A percentile compares a stretch with the other conserved stretches of the same genome.
Evolutionary conservation across 2,329 filamentous ascomycete species (phyloP).

Genomic region (Podosphaera leucotricha): DNA sequence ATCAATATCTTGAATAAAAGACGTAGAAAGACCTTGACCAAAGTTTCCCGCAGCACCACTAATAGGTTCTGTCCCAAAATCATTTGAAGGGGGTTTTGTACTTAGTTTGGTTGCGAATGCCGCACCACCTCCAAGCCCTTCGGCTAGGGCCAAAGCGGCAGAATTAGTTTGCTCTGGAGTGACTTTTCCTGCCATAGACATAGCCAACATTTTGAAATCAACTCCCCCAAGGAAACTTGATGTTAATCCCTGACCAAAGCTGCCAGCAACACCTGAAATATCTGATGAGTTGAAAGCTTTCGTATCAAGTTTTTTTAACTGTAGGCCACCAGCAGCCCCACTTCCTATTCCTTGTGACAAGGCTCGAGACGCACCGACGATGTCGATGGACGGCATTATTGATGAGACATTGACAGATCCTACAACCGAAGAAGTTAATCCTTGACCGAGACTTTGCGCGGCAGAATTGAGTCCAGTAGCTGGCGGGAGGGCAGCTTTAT

Average conservation of each 20-base stretch:
- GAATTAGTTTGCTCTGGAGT: constrained; percentile 1
- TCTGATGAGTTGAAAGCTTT: constrained; percentile 1
- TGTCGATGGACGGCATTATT: background rate
- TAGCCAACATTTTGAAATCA: constrained; percentile 1
- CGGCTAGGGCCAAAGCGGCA: constrained; percentile 1
- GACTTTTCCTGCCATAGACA: background rate
- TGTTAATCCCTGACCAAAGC: constrained; percentile 3
- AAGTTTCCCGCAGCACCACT: constrained; percentile 4
- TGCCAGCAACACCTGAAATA: constrained; percentile 3
- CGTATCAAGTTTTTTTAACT: constrained; percentile 1
- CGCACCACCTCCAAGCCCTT: constrained; percentile 2
- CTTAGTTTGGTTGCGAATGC: constrained; percentile 1
- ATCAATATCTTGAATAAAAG: constrained; percentile 2
- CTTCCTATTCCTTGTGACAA: constrained; percentile 3
- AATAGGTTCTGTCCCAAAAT: constrained; percentile 2
- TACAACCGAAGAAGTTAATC: constrained; percentile 2
- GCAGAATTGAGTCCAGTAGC: constrained; percentile 3
- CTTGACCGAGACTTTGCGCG: constrained; percentile 3
- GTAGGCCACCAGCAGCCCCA: constrained; percentile 3
- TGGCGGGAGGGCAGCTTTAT: constrained; percentile 1
- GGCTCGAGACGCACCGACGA: background rate
- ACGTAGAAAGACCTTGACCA: constrained; percentile 3
- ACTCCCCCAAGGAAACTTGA: constrained; percentile 2
- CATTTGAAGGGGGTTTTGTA: constrained; percentile 1
- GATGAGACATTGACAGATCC: constrained; percentile 3